Evolutionary conservation across 2,329 filamentous ascomycete species (phyloP), one percentile per base, ranked within the genome.

Genomic region (Thelonectria discophora): DNA sequence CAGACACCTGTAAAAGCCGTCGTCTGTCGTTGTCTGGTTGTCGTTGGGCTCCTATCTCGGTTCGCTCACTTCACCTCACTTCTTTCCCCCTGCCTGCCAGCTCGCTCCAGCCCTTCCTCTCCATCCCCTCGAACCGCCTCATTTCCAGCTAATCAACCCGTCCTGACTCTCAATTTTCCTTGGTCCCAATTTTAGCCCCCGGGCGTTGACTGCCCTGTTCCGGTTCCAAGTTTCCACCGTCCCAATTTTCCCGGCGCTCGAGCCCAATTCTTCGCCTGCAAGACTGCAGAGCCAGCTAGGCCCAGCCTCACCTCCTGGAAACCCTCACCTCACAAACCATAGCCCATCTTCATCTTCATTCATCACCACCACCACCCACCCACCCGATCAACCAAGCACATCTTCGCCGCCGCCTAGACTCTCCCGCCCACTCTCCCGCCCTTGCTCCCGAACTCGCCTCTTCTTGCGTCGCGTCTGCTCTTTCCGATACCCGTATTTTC

Each of bases 271-370:
- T 30, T 30, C 8, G 6, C 27, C 21, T 24, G 21, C 21, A 24
- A 24, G 6, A n/a, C n/a, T n/a, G 21, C 21, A 10, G 9, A 30
- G 27, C 27, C 65, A 17, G 21, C 20, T 63, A 37, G 34, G 34
- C 34, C 68, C 68, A 70, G 68, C 65, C 68, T 70, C 68, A 69
- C 67, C 56, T 56, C 60, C 67, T 57, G 62, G 60, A 10, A 10
- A 53, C 62, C 63, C 21, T 24, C 56, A 66, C 67, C 58, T 69
- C 40, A 58, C 59, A 53, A 53, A 60, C 58, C 50, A 67, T 67
- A 37, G 34, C 21, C 34, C 64, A 67, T 71, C 61, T 56, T 70
- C 69, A 69, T 66, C 45, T 30, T 47, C 56, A 53, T 57, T 39
- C 51, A 55, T 58, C 57, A 49, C 39, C 50, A 43, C 57, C 49